phyloP scores from a whole-genome alignment of 73 alveolate species.

The Tetrahymena thermophila region DNA sequence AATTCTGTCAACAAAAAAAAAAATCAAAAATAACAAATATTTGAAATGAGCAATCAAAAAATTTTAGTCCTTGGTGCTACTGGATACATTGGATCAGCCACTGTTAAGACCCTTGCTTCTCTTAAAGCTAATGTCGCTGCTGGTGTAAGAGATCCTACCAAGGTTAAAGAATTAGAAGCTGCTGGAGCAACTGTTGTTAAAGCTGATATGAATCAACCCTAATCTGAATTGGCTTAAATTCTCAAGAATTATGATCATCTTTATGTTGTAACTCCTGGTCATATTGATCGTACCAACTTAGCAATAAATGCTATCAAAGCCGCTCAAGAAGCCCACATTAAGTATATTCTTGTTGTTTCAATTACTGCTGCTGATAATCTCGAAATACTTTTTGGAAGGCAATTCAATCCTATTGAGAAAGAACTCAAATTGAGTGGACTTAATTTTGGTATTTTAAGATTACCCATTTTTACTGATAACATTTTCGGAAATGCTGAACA shows the following conservation, averaged over 20 bases:
- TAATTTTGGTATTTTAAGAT: neutral
- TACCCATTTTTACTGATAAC: neutral
- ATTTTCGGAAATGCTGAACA: neutral
- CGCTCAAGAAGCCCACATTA: neutral
- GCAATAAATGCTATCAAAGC: neutral
- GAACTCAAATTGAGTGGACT: neutral
- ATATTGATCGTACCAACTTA: neutral
- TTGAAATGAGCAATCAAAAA: neutral
- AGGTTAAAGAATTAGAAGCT: neutral
- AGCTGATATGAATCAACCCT: neutral
- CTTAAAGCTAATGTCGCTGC: neutral
- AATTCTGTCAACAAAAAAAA: neutral
- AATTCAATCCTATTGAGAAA: neutral
- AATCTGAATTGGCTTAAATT: neutral
- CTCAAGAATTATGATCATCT: neutral
- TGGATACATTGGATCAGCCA: neutral
- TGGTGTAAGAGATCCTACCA: neutral
- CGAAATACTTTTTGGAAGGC: neutral
- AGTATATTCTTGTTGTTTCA: neutral
- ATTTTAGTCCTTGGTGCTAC: neutral
- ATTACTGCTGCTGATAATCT: neutral
- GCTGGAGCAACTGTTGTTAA: neutral
- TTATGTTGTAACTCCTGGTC: neutral
- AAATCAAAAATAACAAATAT: neutral
- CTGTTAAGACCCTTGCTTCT: neutral